Evolutionary conservation across 2,329 filamentous ascomycete species (phyloP), one percentile per base, ranked within the genome.

Genomic region (Xylariaceae sp.): DNA sequence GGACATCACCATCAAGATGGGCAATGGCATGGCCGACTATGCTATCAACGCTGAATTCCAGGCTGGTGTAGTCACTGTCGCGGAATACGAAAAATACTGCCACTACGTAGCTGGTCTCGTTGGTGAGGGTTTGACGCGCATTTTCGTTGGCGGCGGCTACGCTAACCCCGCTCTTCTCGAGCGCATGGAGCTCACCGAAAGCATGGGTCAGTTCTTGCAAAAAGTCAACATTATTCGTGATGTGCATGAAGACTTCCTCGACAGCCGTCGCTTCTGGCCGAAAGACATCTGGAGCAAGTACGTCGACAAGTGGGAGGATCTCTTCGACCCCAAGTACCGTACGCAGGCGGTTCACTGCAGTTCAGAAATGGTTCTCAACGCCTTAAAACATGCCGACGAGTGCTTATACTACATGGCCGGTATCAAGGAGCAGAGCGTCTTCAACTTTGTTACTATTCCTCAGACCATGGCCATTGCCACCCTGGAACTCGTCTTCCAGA

Each of bases 191-290:
- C 83, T 99, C 53, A 90, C 91, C 68, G 92, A 96, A 76, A 93
- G 91, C 50, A 99, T 99, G 94, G 94, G 91, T 23, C 89, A 96
- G 67, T 96, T 99, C 76, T 79, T 99, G 62, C 94, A 99, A 73
- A 96, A 99, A 80, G 96, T 92, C 66, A 99, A 99, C 80, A 97
- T 99, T 74, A 97, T 97, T 72, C 90, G 94, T 72, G 94, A 99
- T 73, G 84, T 97, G 64, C 86, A 87, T 68, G 94, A 99, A 74
- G 94, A 99, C 72, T 87, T 87, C 68, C 83, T 89, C 60, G 94
- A 97, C 74, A 87, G 88, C 68, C 86, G 94, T 63, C 86, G 90
- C 59, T 99, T 96, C 82, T 99, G 91, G 86, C 94, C 94, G 54
- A 89, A 88, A 74, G 92, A 96, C 77, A 91, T 99, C 71, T 99